Conservation (phyloP, 1,284 basidiomycete species). For the Sporisorium exsertum region DNA sequence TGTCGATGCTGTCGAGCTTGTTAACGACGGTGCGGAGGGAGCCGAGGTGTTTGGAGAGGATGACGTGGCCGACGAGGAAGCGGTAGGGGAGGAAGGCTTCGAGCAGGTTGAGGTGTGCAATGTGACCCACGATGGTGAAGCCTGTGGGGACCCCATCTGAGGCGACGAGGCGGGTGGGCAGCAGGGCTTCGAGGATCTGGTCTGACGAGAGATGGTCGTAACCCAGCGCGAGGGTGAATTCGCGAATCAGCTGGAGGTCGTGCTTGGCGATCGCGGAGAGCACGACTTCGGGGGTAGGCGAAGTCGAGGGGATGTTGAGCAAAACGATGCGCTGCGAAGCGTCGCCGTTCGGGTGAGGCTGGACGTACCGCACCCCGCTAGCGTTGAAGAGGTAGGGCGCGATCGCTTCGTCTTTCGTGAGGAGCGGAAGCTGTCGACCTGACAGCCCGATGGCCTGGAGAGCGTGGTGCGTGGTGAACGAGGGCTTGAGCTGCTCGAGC, state of each 20-base stretch:
- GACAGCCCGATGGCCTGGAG: slow-evolving; percentile 38
- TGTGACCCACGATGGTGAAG: slow-evolving; percentile 90
- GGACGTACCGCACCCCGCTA: slow-evolving; percentile 38
- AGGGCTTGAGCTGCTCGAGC: slow-evolving; percentile 32
- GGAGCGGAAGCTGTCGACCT: slow-evolving; percentile 26
- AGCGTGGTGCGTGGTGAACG: slow-evolving; percentile 20
- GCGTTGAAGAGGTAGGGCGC: slow-evolving; percentile 43
- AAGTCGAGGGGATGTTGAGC: slow-evolving; percentile 32
- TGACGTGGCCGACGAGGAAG: slow-evolving; percentile 87
- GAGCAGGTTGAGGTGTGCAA: slow-evolving; percentile 89
- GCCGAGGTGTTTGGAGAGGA: slow-evolving; percentile 74
- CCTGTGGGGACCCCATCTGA: slow-evolving; percentile 82
- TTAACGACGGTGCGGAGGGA: slow-evolving; percentile 90
- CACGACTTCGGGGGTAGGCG: slow-evolving; percentile 24
- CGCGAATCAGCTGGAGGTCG: slow-evolving; percentile 12
- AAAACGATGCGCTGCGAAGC: slow-evolving; percentile 33
- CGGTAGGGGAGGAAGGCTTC: slow-evolving; percentile 92
- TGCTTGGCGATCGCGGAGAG: slow-evolving; percentile 10
- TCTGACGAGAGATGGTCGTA: slow-evolving; percentile 44
- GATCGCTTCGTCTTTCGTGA: slow-evolving; percentile 31
- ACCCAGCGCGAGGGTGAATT: slow-evolving; percentile 17
- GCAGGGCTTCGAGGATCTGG: slow-evolving; percentile 44
- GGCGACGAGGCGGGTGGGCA: slow-evolving; percentile 28
- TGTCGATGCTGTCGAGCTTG: slow-evolving; percentile 89
- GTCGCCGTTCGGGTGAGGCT: slow-evolving; percentile 40